Evolutionary conservation across 1,284 basidiomycete genomes (phyloP), one percentile per base, ranked within the genome.

Genomic region (Ganoderma sinense): DNA sequence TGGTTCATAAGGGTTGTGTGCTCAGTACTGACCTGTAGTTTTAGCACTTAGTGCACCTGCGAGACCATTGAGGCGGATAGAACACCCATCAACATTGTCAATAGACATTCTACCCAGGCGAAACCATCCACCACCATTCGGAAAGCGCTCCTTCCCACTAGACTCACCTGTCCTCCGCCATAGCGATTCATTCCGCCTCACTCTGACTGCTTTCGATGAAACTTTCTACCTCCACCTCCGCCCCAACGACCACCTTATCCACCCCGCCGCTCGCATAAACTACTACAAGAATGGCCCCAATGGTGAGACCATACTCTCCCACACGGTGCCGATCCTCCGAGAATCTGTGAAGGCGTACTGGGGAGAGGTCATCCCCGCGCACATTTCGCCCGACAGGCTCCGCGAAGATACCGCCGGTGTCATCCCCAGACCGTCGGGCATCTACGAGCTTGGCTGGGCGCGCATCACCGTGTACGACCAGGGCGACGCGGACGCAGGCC

Each of bases 181-280:
- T 78, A 84, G 87, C 69, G 91, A 93, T 78, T 87, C 87, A 40
- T 89, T 92, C 77, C 87, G 91, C 41, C 84, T 93, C 66, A 87
- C 85, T 40, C 79, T 93, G 66, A 85, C 87, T 65, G 90, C 89
- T 11, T 92, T 91, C 76, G 86, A 85, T 73, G 85, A 91, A 65
- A 87, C 83, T 23, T 91, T 88, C 77, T 82, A 90, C 76, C 84
- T 93, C 41, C 90, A 95, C 75, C 84, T 95, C 69, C 86, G 86
- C 31, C 93, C 94, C 8, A 94, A 93, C 76, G 86, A 91, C 73
- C 82, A 94, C 74, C 87, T 96, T 68, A 84, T 95, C 68, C 94
- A 95, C 78, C 91, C 94, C 33, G 86, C 90, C 64, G 94, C 93
- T 1, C 87, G 89, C 63, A 85, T 95, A 71, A 87, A 86, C 67